phyloP scores from a whole-genome alignment of 2,329 filamentous ascomycete species.

The Talaromyces sp. region DNA sequence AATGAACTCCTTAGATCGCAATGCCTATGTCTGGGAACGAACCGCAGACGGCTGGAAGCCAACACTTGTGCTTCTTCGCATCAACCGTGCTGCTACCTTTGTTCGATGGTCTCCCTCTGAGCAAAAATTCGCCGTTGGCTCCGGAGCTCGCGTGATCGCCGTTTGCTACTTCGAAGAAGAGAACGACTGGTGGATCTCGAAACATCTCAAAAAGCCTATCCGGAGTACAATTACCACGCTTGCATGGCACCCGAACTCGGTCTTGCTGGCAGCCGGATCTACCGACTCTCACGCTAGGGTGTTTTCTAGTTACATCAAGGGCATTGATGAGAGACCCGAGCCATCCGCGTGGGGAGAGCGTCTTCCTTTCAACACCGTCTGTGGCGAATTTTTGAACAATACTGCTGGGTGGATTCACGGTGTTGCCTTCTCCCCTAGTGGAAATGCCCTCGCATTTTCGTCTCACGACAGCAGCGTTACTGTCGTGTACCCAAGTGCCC shows the following conservation, averaged over 20 bases:
- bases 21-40: conserved; percentile 96
- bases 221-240: conserved; percentile 93
- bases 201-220: conserved; percentile 98
- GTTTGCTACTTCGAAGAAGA: conserved; percentile 99
- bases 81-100: conserved; percentile 93
- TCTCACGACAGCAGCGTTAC: conserved; percentile 96
- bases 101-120: conserved; percentile 96
- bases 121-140: conserved; percentile 95
- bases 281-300: conserved; percentile 95
- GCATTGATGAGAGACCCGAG: conserved; percentile 78
- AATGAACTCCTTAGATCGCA: conserved; percentile 62
- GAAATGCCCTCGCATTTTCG: conserved; percentile 87
- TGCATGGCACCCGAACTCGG: conserved; percentile 95
- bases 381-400: conserved; percentile 92
- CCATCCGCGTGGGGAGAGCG: conserved; percentile 90
- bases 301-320: conserved; percentile 94
- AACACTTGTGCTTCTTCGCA: conserved; percentile 90
- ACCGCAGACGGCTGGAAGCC: conserved; percentile 92
- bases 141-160: conserved; percentile 88
- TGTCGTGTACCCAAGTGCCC: conserved; percentile 86
- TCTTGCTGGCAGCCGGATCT: conserved; percentile 89
- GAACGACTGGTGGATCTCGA: conserved; percentile 99
- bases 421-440: conserved; percentile 86
- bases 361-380: conserved; percentile 96
- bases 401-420: conserved; percentile 96